Base-by-base conservation (phyloP, 352 stramenopile genomes). In the Pythium rishiriense region DNA sequence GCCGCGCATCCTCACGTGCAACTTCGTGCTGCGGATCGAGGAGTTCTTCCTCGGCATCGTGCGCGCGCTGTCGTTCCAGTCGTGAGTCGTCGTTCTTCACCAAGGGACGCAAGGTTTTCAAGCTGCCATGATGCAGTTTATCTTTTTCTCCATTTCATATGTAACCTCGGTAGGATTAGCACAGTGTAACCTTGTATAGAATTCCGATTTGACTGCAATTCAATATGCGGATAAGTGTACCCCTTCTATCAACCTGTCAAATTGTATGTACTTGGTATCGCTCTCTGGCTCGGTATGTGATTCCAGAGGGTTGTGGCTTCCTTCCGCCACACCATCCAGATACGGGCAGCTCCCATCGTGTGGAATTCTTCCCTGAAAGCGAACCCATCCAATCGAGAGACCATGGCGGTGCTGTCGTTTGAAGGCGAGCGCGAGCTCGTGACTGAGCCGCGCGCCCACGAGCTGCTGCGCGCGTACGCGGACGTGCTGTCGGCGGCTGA, bases 381-480 rank as follows among this genome's bases (percentile, higher is more conserved):
- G 35, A 60, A 60, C n/a, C 53, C 53, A 60, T 60, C 53, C 51
- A 54, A 21, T 22, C 37, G 5, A 43, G 37, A 43, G 11, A 56
- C 21, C 21, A 57, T 57, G 57, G 57, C 45, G 46, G 47, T 82
- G 68, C 66, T 90, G 43, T 81, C 84, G 51, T 91, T 93, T 62
- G 76, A 87, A 11, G 84, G 83, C 54, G 83, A 90, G 58, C 82
- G 86, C 45, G 86, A 95, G 70, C 83, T 95, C 51, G 86, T 95
- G 59, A 84, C 76, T 28, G 86, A 83, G 35, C 64, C 72, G 37
- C 83, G 86, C 28, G 86, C 86, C 21, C 78, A 85, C 17, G 84
- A 90, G 66, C 74, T 95, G 17, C 66, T 95, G 31, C 64, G 59
- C 25, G 62, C 77, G 47, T 88, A 90, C 52, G 72, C 66, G 0